Base-by-base conservation (phyloP, 257 asterid species). In the Echium plantagineum region DNA sequence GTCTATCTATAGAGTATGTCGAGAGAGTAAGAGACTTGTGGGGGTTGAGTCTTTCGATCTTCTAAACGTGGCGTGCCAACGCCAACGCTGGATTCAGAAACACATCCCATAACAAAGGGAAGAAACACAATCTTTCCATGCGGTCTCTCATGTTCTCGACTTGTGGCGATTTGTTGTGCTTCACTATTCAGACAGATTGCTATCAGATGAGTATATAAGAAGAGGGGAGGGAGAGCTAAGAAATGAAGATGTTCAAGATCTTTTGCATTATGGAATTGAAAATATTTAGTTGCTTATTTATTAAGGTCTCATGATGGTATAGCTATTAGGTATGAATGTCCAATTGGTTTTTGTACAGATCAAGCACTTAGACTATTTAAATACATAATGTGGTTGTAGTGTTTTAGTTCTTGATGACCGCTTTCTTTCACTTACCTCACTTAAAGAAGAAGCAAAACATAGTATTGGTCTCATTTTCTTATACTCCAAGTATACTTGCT, bases 61-160 rank as follows among this genome's bases (percentile, higher is more conserved):
- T 60, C 74, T 74, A 19, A n/a, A n/a, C n/a, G n/a, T n/a, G 71
- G 87, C 63, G 47, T 69, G 62, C 78, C 84, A 51, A 79, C 70
- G 6, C 85, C 87, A 63, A 84, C 74, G 78, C 96, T 82, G 52
- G 96, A 79, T 61, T 84, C 91, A 15, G 91, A 85, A 63, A 82
- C 69, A 76, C 94, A 87, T 19, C 87, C 87, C 60, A 77, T 64
- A 4, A 84, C 61, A 74, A 87, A 87, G 35, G 94, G 94, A 55
- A 85, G 87, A 67, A 82, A 77, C 21, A 81, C 71, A 17, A 62
- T 74, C 86, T 77, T 69, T 84, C 90, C 69, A 82, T 77, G 63
- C 78, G 76, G 68, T 77, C 87, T 63, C 83, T 80, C 94, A 84
- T 84, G 52, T 65, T 63, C 59, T 47, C n/a, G 59, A 17, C 57